phyloP scores from a whole-genome alignment of 345 rosid genomes.

The Heritiera fomes region DNA sequence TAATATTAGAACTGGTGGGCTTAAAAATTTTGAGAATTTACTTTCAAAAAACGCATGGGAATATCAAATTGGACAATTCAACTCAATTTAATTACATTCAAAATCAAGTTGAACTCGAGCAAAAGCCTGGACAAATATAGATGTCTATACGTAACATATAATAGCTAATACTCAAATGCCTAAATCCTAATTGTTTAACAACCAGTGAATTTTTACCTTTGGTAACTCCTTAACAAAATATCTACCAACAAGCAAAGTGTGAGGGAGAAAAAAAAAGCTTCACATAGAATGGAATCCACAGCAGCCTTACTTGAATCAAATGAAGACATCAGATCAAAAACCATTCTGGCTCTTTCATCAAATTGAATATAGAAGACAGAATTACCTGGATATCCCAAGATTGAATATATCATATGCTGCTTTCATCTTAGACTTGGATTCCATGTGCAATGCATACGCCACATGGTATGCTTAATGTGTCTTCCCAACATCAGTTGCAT shows the following conservation, averaged over 20 bases:
- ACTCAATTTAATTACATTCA: too few species aligned
- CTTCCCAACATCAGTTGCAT: slow-evolving; percentile 77
- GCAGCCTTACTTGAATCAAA: neutral
- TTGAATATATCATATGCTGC: slow-evolving; percentile 72
- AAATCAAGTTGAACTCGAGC: too few species aligned
- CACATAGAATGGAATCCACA: slow-evolving; percentile 4
- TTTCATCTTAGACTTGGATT: slow-evolving; percentile 70
- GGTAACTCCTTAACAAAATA: neutral
- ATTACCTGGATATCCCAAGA: slow-evolving; percentile 71
- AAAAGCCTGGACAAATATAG: too few species aligned
- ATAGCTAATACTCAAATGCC: neutral
- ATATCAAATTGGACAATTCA: too few species aligned
- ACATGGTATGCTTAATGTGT: slow-evolving; percentile 61
- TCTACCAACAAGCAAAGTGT: neutral
- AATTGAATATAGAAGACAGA: neutral
- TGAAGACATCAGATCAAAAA: neutral
- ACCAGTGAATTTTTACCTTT: neutral
- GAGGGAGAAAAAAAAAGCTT: neutral
- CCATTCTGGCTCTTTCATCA: neutral
- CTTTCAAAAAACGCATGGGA: too few species aligned
- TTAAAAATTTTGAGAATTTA: too few species aligned
- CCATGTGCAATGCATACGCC: slow-evolving; percentile 74
- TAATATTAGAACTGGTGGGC: too few species aligned
- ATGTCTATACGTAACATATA: too few species aligned
- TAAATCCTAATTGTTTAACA: neutral